Evolutionary conservation across 83 land plant genomes (phyloP), one percentile per base, ranked within the genome.

Genomic region (Diphasiastrum complanatum): DNA sequence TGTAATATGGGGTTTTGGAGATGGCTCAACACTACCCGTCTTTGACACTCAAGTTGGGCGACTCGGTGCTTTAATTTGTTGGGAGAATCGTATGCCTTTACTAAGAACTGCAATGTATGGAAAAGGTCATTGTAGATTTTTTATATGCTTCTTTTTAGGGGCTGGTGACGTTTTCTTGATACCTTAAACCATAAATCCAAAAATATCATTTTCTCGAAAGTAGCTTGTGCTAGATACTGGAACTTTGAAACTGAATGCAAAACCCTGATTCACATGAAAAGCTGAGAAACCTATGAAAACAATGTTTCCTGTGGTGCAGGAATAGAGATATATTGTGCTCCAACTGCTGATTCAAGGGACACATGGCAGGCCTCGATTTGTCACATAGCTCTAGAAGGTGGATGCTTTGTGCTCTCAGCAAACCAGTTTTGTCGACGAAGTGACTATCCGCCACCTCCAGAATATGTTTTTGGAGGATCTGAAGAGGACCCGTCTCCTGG

Each of bases 61-160:
- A 47, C 68, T 89, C 1, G 99, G 99, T 40, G 96, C 85, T 4
- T 77, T 87, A 22, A 80, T 95, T 46, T 95, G 96, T 52, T 95
- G 99, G 99, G 99, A 95, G 63, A 95, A 89, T 61, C 79, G 89
- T 62, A 95, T 95, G 96, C 99, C 99, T 10, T 87, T 89, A 32
- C 62, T 89, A 16, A 81, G 99, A 58, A 86, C 92, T 19, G 99
- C 96, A 29, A 61, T 95, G 78, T 95, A 95, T 73, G 92, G 74
- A 19, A 95, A 95, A 83, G 98, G 98, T 93, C 60, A 48, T 50
- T 11, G 35, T 40, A 66, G 25, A 28, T 2, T 14, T 37, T 14
- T 36, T 11, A 40, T 66, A 11, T 43, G 11, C 6, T 20, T 5
- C 19, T n/a, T 29, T 46, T 46, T 46, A n/a, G n/a, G n/a, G n/a